A percentile compares a stretch with the other conserved stretches of the same genome.
phyloP scores from a whole-genome alignment of 192 early-diverging fungal species.

The Podila verticillata region DNA sequence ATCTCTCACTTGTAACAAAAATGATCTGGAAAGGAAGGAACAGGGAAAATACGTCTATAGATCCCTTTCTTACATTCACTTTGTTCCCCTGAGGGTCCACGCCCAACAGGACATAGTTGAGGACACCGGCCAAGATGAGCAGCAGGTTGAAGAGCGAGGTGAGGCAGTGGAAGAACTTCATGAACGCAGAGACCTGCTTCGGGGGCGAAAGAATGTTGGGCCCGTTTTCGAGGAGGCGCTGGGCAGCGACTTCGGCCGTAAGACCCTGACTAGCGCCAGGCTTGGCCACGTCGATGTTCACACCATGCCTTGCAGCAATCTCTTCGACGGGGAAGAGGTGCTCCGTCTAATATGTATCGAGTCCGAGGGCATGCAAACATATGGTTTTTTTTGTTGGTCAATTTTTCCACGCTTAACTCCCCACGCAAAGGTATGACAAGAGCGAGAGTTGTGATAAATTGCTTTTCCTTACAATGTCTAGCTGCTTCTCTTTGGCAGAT shows the following conservation, averaged over 20 bases:
- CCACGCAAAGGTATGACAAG: background rate
- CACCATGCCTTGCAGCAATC: slow-evolving; percentile 48
- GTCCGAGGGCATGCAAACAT: no score
- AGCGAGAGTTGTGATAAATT: background rate
- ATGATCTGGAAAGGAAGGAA: background rate
- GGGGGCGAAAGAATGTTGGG: slow-evolving; percentile 90
- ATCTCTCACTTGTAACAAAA: background rate
- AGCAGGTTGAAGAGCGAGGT: slow-evolving; percentile 88
- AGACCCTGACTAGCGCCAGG: slow-evolving; percentile 79
- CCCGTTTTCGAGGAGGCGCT: slow-evolving; percentile 73
- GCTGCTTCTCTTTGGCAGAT: slow-evolving; percentile 11
- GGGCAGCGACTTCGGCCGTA: slow-evolving; percentile 63
- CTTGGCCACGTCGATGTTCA: slow-evolving; percentile 63
- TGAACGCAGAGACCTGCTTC: slow-evolving; percentile 77
- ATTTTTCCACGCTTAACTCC: no score
- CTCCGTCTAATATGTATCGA: slow-evolving; percentile 43
- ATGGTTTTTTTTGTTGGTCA: background rate
- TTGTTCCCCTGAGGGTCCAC: slow-evolving; percentile 83
- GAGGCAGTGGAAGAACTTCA: slow-evolving; percentile 81
- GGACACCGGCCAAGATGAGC: slow-evolving; percentile 83
- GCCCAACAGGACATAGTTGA: slow-evolving; percentile 79
- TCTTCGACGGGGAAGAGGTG: slow-evolving; percentile 57
- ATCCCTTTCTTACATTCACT: slow-evolving; percentile 67
- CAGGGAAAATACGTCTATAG: background rate
- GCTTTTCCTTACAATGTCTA: slow-evolving; percentile 33